Conservation (phyloP, 208 protist genomes). For the Trypanosoma brucei region DNA sequence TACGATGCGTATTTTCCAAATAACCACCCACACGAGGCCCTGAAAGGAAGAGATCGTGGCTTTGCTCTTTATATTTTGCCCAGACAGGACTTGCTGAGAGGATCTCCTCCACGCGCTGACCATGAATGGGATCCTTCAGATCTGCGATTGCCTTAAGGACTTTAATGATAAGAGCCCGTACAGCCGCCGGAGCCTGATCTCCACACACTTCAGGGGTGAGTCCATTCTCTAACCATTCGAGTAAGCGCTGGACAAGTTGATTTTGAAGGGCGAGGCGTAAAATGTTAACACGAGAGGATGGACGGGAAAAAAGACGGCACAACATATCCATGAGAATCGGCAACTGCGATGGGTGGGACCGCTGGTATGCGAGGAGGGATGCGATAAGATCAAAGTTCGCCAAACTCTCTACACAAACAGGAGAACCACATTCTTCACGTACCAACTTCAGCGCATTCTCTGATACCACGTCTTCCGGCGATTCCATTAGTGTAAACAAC, state of each 20-base stretch:
- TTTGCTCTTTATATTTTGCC: slow-evolving; percentile 86
- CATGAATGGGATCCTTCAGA: slow-evolving; percentile 39
- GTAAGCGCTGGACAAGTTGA: slow-evolving; percentile 47
- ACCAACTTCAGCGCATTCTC: slow-evolving; percentile 45
- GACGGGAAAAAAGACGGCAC: slow-evolving; percentile 46
- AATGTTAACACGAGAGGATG: slow-evolving; percentile 26
- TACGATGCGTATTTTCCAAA: slow-evolving; percentile 30
- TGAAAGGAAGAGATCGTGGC: slow-evolving; percentile 89
- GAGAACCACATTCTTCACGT: slow-evolving; percentile 49
- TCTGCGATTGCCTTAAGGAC: slow-evolving; percentile 76
- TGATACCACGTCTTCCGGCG: slow-evolving; percentile 7
- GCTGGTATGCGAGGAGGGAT: slow-evolving; percentile 35
- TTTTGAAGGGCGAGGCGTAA: slow-evolving; percentile 27
- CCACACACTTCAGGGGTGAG: slow-evolving; percentile 30
- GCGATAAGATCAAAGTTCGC: slow-evolving; percentile 36
- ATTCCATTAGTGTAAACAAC: slow-evolving; percentile 37
- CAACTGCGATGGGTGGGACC: slow-evolving; percentile 17
- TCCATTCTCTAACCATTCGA: slow-evolving; percentile 54
- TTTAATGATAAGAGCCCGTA: slow-evolving; percentile 80
- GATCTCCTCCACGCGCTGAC: slow-evolving; percentile 29
- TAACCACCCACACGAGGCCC: slow-evolving; percentile 53
- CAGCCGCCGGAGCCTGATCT: slow-evolving; percentile 40
- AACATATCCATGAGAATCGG: slow-evolving; percentile 54
- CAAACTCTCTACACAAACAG: slow-evolving; percentile 55
- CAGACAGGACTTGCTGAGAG: slow-evolving; percentile 67